Conservation (phyloP, 2,329 filamentous ascomycete species). For the Penicillium sp. region DNA sequence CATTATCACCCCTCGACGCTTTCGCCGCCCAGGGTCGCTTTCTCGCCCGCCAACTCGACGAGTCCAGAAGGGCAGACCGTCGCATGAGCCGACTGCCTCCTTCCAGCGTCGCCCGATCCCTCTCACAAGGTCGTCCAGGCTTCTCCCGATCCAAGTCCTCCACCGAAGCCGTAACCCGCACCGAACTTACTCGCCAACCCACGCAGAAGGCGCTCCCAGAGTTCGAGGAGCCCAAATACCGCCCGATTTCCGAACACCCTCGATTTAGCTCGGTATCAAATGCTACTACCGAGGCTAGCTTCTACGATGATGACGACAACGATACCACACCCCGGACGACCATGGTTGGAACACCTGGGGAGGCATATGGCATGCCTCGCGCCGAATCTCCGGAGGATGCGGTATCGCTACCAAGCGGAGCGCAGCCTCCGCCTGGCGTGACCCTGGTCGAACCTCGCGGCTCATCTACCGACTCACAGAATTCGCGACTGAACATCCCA, state of each 20-base stretch:
- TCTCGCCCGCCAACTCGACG: conserved; percentile 82
- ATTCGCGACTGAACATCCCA: conserved; percentile 39
- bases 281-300: conserved; percentile 29
- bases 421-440: conserved; percentile 23
- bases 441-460: conserved; percentile 26
- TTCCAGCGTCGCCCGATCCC: conserved; percentile 76
- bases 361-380: conserved; percentile 29
- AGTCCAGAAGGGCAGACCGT: conserved; percentile 70
- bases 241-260: conserved; percentile 74
- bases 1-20: conserved; percentile 90
- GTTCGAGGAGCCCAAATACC: conserved; percentile 48
- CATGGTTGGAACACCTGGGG: conserved; percentile 17
- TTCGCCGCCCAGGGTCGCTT: conserved; percentile 89
- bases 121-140: conserved; percentile 74
- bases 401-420: conserved; percentile 12
- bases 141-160: conserved; percentile 77
- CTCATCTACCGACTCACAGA: conserved; percentile 39
- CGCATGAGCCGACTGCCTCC: conserved; percentile 85
- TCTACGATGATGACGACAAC: conserved; percentile 41
- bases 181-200: conserved; percentile 37
- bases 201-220: conserved; percentile 41
- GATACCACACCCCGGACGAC: conserved; percentile 31
- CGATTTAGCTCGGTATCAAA: conserved; percentile 65
- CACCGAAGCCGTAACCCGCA: conserved; percentile 55
- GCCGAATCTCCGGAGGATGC: conserved; percentile 37